phyloP scores from a whole-genome alignment of 768 basidiomycete species.

The Leccinum incarnatum region DNA sequence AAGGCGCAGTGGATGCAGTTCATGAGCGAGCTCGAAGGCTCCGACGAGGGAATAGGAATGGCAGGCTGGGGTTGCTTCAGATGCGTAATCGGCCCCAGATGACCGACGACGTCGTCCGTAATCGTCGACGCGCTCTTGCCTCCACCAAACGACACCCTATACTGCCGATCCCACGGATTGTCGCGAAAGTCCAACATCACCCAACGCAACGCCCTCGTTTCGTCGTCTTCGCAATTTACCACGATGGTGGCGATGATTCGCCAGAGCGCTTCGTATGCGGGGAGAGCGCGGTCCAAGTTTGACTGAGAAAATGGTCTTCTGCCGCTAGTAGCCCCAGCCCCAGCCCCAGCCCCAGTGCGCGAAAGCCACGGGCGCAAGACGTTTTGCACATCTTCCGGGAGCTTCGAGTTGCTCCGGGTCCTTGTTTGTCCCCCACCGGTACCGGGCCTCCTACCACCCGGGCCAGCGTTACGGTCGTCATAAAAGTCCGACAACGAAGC shows the following conservation, averaged over 20 bases:
- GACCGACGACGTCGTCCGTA: conserved; percentile 15
- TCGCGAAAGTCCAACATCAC: conserved; percentile 39
- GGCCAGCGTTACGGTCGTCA: conserved; percentile 31
- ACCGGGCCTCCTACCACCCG: background rate
- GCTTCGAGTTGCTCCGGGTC: conserved; percentile 3
- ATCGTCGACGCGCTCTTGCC: conserved; percentile 20
- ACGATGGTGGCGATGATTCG: conserved; percentile 51
- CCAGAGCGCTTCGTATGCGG: conserved; percentile 64
- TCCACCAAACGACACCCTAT: conserved; percentile 6
- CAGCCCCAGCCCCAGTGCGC: background rate
- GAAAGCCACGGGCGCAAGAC: conserved; percentile 43
- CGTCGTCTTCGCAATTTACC: conserved; percentile 29
- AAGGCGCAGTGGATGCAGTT: conserved; percentile 14
- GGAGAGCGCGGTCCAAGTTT: conserved; percentile 53
- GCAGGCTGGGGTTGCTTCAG: background rate
- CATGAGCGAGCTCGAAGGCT: conserved; percentile 8
- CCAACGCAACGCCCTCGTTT: conserved; percentile 12
- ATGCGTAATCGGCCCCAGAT: conserved; percentile 19
- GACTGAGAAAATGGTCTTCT: background rate
- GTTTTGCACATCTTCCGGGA: conserved; percentile 34
- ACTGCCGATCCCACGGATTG: conserved; percentile 29
- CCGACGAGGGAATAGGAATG: background rate
- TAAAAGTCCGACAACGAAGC: conserved; percentile 42
- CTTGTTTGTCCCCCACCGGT: conserved; percentile 1
- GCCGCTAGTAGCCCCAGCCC: background rate